Conservation (phyloP, 2,329 filamentous ascomycete genomes). For the Fusarium virguliforme region DNA sequence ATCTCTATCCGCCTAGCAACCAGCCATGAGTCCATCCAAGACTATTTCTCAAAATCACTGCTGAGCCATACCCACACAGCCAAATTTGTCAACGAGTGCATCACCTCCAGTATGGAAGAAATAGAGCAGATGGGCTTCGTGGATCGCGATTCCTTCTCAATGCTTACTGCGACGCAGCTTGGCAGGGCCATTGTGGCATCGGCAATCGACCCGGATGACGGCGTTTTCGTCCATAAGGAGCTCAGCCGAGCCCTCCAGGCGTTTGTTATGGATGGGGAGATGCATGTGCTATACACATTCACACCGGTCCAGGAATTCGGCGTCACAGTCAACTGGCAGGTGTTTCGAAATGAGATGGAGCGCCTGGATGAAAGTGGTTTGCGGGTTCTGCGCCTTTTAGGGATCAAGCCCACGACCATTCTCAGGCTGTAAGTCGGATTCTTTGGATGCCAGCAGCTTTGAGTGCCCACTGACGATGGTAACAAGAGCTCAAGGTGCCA, state of each 20-base stretch:
- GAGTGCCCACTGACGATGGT: constrained; percentile 35
- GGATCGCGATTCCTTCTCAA: constrained; percentile 63
- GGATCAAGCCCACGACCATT: constrained; percentile 77
- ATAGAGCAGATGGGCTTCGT: constrained; percentile 72
- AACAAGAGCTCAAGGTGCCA: constrained; percentile 76
- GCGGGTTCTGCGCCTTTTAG: constrained; percentile 77
- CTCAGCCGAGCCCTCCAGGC: constrained; percentile 76
- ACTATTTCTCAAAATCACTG: constrained; percentile 79
- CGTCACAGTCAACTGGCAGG: constrained; percentile 77
- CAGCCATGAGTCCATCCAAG: constrained; percentile 74
- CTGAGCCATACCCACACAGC: constrained; percentile 71
- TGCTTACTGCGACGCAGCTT: constrained; percentile 74
- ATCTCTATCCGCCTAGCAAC: constrained; percentile 79
- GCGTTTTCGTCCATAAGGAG: constrained; percentile 80
- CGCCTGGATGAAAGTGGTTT: constrained; percentile 79
- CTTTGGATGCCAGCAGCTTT: not conserved
- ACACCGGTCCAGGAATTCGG: constrained; percentile 77
- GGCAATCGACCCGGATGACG: constrained; percentile 81
- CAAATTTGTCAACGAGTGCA: constrained; percentile 66
- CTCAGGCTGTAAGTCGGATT: constrained; percentile 72
- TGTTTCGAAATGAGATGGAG: constrained; percentile 81
- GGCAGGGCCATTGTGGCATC: constrained; percentile 82
- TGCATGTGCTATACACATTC: constrained; percentile 85
- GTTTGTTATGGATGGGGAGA: constrained; percentile 86
- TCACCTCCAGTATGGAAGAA: constrained; percentile 73